phyloP scores from a whole-genome alignment of 164 flowering plant genomes.

The Vitis riparia region DNA sequence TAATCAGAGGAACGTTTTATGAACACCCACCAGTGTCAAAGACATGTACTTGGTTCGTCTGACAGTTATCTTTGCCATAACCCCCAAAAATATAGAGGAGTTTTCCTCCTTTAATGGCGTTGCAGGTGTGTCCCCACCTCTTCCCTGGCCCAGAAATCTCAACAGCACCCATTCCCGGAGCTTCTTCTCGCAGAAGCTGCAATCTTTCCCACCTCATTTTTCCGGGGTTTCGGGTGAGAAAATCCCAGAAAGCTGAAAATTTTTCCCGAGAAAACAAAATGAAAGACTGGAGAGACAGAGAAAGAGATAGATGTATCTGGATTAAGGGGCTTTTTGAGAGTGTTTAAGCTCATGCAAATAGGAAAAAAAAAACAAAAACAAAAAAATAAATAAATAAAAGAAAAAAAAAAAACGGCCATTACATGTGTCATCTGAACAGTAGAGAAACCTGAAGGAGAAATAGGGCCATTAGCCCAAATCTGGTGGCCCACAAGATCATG shows the following conservation, averaged over 20 bases:
- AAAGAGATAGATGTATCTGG: neutral
- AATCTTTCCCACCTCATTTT: constrained; percentile 66
- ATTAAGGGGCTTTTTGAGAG: neutral
- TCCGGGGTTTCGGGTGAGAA: constrained; percentile 1
- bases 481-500: too few relatives aligned
- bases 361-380: constrained; percentile 3
- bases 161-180: constrained; percentile 11
- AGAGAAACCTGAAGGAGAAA: neutral
- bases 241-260: constrained; percentile 5
- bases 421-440: neutral
- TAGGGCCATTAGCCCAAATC: too few relatives aligned
- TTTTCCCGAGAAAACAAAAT: neutral
- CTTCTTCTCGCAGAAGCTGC: constrained; percentile 13
- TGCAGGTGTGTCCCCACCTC: constrained; percentile 98
- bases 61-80: constrained; percentile 78
- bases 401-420: neutral
- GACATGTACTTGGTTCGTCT: constrained; percentile 88
- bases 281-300: neutral
- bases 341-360: constrained; percentile 16
- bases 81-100: constrained; percentile 90
- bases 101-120: constrained; percentile 79
- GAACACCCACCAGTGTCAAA: constrained; percentile 66
- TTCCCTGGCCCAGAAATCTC: constrained; percentile 66
- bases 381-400: neutral
- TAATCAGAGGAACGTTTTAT: neutral